Conservation (phyloP, 1,284 basidiomycete species). For the Ceratobasidium sp. region DNA sequence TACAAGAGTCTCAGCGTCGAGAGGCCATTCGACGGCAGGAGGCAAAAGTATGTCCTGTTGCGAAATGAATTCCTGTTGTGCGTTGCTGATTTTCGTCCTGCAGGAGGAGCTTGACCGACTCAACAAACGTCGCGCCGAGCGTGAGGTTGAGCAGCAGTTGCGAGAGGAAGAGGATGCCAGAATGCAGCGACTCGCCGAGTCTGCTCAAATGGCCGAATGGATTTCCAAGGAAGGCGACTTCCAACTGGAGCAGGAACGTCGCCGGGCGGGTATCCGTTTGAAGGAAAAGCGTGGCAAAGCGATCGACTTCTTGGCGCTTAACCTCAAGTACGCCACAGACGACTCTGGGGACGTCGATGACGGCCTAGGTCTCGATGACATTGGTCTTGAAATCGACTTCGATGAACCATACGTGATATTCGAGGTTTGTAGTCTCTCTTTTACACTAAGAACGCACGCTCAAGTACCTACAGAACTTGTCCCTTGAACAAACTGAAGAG, state of each 20-base stretch:
- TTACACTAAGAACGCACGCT: conserved; percentile 50
- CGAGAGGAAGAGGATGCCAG: conserved; percentile 93
- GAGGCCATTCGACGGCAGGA: conserved; percentile 89
- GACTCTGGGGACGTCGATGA: conserved; percentile 74
- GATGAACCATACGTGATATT: conserved; percentile 98
- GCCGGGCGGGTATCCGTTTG: conserved; percentile 91
- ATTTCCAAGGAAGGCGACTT: conserved; percentile 97
- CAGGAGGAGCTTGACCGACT: conserved; percentile 91
- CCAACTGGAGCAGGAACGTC: conserved; percentile 93
- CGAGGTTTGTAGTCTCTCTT: conserved; percentile 72
- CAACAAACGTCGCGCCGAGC: conserved; percentile 89
- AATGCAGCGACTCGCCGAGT: conserved; percentile 90
- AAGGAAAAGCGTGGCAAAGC: conserved; percentile 96
- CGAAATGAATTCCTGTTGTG: background rate
- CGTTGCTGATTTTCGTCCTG: background rate
- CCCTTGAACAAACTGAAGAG: conserved; percentile 89
- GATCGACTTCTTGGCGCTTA: conserved; percentile 93
- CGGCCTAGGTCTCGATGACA: conserved; percentile 75
- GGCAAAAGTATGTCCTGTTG: conserved; percentile 67
- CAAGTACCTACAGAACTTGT: conserved; percentile 75
- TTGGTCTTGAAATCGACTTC: conserved; percentile 95
- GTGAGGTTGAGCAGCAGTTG: conserved; percentile 88
- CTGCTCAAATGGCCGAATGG: conserved; percentile 98
- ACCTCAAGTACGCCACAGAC: conserved; percentile 83
- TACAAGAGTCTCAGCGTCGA: conserved; percentile 82